Conservation (phyloP, 768 basidiomycete genomes). For the Termitomyces bulborhizus region DNA sequence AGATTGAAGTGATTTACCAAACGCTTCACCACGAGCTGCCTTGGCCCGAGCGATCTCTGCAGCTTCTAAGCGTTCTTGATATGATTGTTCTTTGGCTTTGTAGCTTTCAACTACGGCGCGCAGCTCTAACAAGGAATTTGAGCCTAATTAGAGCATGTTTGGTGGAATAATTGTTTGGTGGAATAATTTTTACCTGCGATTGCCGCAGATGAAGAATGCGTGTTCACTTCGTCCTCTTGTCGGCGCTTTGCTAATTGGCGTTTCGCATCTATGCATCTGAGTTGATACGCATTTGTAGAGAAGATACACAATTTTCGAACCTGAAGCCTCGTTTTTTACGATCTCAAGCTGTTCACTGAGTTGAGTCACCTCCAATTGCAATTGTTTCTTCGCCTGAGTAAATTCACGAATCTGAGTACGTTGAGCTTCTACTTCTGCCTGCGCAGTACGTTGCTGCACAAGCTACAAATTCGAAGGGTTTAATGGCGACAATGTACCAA, state of each 20-base stretch:
- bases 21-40: slow-evolving; percentile 55
- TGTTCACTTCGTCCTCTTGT: slow-evolving; percentile 58
- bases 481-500: background rate
- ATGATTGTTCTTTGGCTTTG: slow-evolving; percentile 54
- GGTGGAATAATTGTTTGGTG: background rate
- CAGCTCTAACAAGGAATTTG: slow-evolving; percentile 36
- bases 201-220: slow-evolving; percentile 52
- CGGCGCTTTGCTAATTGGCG: slow-evolving; percentile 52
- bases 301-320: slow-evolving; percentile 29
- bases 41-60: slow-evolving; percentile 66
- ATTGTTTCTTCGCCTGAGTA: slow-evolving; percentile 45
- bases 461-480: slow-evolving; percentile 31
- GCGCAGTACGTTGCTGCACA: slow-evolving; percentile 58
- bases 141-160: background rate
- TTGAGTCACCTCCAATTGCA: slow-evolving; percentile 48
- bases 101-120: slow-evolving; percentile 59
- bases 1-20: slow-evolving; percentile 32
- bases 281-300: background rate
- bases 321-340: slow-evolving; percentile 51
- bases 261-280: slow-evolving; percentile 39
- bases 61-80: slow-evolving; percentile 56
- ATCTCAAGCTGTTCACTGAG: slow-evolving; percentile 53
- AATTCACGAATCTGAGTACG: slow-evolving; percentile 60
- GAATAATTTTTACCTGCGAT: slow-evolving; percentile 46
- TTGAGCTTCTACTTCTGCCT: slow-evolving; percentile 60